Percentiles rank a stretch among this genome's conserved stretches.
Conservation (phyloP, 768 basidiomycete species). For the Asterophora lycoperdoides region DNA sequence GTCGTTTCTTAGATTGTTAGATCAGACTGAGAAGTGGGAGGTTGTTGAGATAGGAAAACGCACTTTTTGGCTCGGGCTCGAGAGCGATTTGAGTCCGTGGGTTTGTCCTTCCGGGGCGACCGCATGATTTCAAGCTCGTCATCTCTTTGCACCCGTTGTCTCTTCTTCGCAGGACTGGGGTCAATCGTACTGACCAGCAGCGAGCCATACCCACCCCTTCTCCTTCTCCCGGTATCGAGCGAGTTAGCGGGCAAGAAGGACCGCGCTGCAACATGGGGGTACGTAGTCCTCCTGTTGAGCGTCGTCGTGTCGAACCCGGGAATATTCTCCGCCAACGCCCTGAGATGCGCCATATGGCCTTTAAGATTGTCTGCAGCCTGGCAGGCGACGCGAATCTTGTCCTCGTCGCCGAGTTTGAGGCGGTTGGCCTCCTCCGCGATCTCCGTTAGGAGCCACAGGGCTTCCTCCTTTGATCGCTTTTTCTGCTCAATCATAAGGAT, state of each 20-base stretch:
- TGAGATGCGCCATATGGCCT: slow-evolving; percentile 56
- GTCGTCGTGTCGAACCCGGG: slow-evolving; percentile 58
- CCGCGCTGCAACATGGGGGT: slow-evolving; percentile 70
- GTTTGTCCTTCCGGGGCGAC: slow-evolving; percentile 63
- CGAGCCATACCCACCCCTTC: slow-evolving; percentile 53
- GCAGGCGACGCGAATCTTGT: slow-evolving; percentile 95
- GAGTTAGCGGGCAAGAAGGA: slow-evolving; percentile 60
- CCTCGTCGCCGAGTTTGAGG: slow-evolving; percentile 92
- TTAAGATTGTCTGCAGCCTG: slow-evolving; percentile 87
- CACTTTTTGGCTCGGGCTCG: slow-evolving; percentile 62
- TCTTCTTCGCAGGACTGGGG: slow-evolving; percentile 64
- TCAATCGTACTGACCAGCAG: slow-evolving; percentile 52
- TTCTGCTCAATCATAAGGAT: slow-evolving; percentile 72
- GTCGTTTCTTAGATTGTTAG: slow-evolving; percentile 42
- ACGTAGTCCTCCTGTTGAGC: slow-evolving; percentile 61
- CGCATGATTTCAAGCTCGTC: slow-evolving; percentile 59
- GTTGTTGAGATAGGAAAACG: slow-evolving; percentile 19
- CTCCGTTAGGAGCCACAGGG: slow-evolving; percentile 83
- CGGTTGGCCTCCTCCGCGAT: slow-evolving; percentile 91
- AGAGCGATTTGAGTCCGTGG: slow-evolving; percentile 41
- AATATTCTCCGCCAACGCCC: slow-evolving; percentile 54
- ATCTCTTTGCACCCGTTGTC: slow-evolving; percentile 55
- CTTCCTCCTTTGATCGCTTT: slow-evolving; percentile 56
- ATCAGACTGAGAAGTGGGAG: slow-evolving; percentile 7
- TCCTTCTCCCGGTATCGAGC: slow-evolving; percentile 60